Base-by-base conservation (phyloP, 139 green algal genomes). In the Tetradesmus obliquus region DNA sequence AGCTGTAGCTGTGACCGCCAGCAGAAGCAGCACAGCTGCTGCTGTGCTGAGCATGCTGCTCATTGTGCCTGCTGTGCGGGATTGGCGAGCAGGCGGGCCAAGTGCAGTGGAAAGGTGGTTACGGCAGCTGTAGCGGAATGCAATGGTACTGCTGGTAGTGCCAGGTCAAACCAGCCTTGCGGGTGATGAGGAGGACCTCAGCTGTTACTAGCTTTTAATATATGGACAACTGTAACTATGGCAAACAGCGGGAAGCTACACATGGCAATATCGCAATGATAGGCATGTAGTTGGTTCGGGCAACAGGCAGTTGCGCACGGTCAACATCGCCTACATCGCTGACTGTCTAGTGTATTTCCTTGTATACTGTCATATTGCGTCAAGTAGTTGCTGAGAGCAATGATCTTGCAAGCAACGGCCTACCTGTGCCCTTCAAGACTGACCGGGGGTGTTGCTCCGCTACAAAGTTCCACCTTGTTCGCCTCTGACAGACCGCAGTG, bases 1-100 rank as follows among this genome's bases (percentile, higher is more conserved):
- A 13, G 86, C 86, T 83, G 86, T 62, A 32, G 86, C 32, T 22
- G 74, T 6, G 17, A 82, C 45, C 54, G 85, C 66, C 74, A 66
- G 3, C 74, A 74, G 13, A 6, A 90, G 20, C 53, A 90, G 53
- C 51, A 84, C 9, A 7, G 17, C 15, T 13, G 57, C 84, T 79
- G 85, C 80, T 24, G 51, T 22, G 51, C 51, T 55, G 24, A 82
- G 76, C 22, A 9, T 13, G 13, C n/a, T 82, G 13, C 2, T 12
- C 24, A 51, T 53, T 55, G 5, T 7, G 10, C 3, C 3, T 82
- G 76, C 7, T 17, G 5, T 82, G 76, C 2, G 53, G 76, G n/a
- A 17, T 15, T 15, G n/a, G 3, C n/a, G 13, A 54, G 76, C 66
- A 24, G 7, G 15, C 17, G 5, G 2, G 66, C 1, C 15, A 76